A percentile compares a stretch with the other conserved stretches of the same genome.
Conservation (phyloP, 176 grass and related monocot genomes). For the Luzula sylvatica region DNA sequence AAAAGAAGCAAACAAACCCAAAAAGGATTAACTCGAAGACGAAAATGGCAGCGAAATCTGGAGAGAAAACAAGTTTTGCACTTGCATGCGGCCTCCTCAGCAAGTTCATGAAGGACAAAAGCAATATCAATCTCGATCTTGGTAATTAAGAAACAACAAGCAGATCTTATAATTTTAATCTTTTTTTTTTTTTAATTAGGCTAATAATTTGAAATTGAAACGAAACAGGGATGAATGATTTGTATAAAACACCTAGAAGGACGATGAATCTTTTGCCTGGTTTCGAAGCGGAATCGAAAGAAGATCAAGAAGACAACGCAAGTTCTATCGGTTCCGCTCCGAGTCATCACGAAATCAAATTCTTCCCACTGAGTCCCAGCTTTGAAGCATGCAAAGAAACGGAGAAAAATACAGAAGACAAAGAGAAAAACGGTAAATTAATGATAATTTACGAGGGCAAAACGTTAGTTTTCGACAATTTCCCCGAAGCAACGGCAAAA, state of each 20-base stretch:
- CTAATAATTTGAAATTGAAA: neutral
- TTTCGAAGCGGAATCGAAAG: conserved; percentile 25
- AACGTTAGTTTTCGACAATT: conserved; percentile 63
- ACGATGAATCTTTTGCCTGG: conserved; percentile 37
- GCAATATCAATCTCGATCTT: conserved; percentile 4
- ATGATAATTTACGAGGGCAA: conserved; percentile 74
- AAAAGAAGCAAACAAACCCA: neutral
- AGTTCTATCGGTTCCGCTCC: neutral
- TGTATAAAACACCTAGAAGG: conserved; percentile 16
- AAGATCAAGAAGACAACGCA: neutral
- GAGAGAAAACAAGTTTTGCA: conserved; percentile 55
- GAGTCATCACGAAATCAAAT: conserved; percentile 7
- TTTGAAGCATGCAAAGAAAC: neutral
- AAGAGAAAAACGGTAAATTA: conserved; percentile 24
- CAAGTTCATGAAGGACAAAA: conserved; percentile 61
- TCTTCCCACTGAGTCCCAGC: conserved; percentile 4
- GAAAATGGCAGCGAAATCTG: conserved; percentile 12
- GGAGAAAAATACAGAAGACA: neutral
- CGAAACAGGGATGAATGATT: conserved; percentile 1
- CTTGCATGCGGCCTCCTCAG: conserved; percentile 44
- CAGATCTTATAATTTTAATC: neutral
- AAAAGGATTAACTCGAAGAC: conserved; percentile 3
- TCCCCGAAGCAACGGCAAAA: conserved; percentile 53
- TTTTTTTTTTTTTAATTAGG: neutral
- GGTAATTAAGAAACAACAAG: neutral